Evolutionary conservation across 139 green algal genomes (phyloP).

Genomic region (Closterium sp.): DNA sequence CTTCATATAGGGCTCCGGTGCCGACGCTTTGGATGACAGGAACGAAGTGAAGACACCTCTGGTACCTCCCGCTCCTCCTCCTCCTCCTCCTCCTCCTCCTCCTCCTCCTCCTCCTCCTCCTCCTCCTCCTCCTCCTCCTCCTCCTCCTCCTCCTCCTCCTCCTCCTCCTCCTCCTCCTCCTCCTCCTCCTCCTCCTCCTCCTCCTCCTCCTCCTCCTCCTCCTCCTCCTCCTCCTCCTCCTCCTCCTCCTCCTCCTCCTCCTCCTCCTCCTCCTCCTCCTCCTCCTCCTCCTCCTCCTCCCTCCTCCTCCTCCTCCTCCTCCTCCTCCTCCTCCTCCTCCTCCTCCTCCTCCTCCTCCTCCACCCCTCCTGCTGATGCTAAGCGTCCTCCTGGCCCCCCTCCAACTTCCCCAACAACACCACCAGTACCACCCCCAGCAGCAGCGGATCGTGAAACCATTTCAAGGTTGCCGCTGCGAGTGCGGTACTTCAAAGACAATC

Average conservation of each 20-base stretch:
- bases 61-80: neutral
- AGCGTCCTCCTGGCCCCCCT: neutral
- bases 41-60: neutral
- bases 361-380: neutral
- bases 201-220: neutral
- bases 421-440: neutral
- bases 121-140: neutral
- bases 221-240: conserved; percentile 7
- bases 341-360: conserved; percentile 2
- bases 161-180: neutral
- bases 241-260: neutral
- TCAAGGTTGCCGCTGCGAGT: neutral
- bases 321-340: conserved; percentile 1
- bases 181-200: conserved; percentile 11
- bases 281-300: conserved; percentile 11
- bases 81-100: conserved; percentile 6
- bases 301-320: neutral
- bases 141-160: neutral
- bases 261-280: neutral
- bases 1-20: neutral
- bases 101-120: neutral
- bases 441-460: neutral
- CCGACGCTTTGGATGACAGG: neutral
- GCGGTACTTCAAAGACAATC: neutral
- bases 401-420: neutral